Percentiles rank a stretch among this genome's conserved stretches.
Evolutionary conservation across 2,329 filamentous ascomycete genomes (phyloP).

Genomic region (Colletotrichum acutatum): DNA sequence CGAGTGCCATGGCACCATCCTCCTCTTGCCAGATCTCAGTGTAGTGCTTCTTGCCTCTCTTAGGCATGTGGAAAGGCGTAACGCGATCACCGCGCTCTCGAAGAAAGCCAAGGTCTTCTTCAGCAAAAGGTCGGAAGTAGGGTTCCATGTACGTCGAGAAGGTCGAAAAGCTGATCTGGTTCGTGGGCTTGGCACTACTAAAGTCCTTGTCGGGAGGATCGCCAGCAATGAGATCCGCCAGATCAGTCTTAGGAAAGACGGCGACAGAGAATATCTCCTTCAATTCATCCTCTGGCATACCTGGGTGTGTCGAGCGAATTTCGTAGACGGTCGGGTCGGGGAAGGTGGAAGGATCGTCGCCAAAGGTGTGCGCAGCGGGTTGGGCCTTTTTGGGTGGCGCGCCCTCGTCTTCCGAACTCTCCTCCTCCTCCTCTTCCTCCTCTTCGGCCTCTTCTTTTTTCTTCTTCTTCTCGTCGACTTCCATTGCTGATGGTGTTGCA

Average conservation of each 20-base stretch:
- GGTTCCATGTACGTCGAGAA: conserved; percentile 95
- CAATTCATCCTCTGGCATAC: conserved; percentile 86
- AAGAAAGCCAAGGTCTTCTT: conserved; percentile 94
- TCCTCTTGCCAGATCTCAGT: conserved; percentile 94
- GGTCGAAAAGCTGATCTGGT: conserved; percentile 92
- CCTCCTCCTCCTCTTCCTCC: conserved; percentile 58
- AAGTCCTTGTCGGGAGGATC: conserved; percentile 95
- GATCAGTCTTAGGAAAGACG: conserved; percentile 81
- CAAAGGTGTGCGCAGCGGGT: conserved; percentile 88
- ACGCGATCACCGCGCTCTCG: conserved; percentile 89
- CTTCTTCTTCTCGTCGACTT: conserved; percentile 61
- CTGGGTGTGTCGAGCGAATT: conserved; percentile 78
- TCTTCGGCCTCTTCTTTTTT: conserved; percentile 54
- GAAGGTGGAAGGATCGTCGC: conserved; percentile 91
- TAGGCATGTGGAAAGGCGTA: conserved; percentile 86
- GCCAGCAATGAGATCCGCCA: conserved; percentile 87
- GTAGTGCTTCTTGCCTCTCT: conserved; percentile 86
- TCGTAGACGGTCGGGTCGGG: conserved; percentile 94
- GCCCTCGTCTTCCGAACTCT: conserved; percentile 68
- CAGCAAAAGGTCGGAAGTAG: conserved; percentile 87
- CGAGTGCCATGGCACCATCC: conserved; percentile 82
- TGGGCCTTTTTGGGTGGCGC: conserved; percentile 71
- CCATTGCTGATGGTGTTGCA: conserved; percentile 65
- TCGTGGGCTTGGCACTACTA: conserved; percentile 90
- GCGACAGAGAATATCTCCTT: conserved; percentile 90